phyloP scores from a whole-genome alignment of 768 basidiomycete genomes.

The Pleurotus sapidus region DNA sequence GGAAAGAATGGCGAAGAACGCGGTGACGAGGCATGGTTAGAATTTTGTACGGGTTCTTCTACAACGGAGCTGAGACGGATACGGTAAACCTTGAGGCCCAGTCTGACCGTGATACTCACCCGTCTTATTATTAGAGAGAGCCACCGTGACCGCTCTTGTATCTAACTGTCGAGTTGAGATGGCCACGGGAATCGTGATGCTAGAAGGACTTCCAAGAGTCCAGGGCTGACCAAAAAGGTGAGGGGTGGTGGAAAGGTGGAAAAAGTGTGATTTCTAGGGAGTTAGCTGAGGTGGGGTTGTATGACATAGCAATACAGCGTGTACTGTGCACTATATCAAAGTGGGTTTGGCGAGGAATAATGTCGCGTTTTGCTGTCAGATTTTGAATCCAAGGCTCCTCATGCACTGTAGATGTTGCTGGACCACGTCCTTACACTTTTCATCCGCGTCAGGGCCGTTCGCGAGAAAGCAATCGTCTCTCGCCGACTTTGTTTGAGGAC shows the following conservation, averaged over 20 bases:
- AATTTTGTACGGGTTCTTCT: too few relatives aligned
- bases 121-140: too few relatives aligned
- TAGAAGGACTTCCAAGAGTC: background rate
- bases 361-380: slow-evolving; percentile 32
- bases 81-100: too few relatives aligned
- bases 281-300: background rate
- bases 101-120: too few relatives aligned
- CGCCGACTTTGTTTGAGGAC: slow-evolving; percentile 88
- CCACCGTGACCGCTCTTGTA: too few relatives aligned
- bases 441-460: slow-evolving; percentile 62
- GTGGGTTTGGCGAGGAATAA: background rate
- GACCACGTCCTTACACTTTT: slow-evolving; percentile 80
- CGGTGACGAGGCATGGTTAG: too few relatives aligned
- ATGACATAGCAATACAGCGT: background rate
- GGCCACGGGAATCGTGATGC: too few relatives aligned
- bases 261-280: background rate
- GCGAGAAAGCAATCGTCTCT: slow-evolving; percentile 94
- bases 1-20: too few relatives aligned
- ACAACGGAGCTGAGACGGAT: too few relatives aligned
- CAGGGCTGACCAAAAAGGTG: background rate
- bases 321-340: background rate
- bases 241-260: background rate
- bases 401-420: slow-evolving; percentile 88
- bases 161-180: too few relatives aligned
- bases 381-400: slow-evolving; percentile 85